phyloP scores from a whole-genome alignment of 2,329 filamentous ascomycete genomes.

The Fonsecaea monophora region DNA sequence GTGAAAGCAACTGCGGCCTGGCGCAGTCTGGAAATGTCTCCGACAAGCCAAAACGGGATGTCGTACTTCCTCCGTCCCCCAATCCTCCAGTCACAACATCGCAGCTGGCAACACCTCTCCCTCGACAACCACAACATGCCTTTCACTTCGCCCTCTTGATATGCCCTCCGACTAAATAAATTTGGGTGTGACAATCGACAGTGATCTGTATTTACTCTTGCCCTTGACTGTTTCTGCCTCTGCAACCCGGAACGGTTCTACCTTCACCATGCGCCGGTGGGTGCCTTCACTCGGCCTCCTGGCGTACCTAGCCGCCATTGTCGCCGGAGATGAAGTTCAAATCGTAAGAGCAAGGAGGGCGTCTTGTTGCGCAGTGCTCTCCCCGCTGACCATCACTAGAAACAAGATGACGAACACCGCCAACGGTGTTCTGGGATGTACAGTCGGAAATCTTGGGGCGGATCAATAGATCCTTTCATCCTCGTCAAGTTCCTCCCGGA shows the following conservation, averaged over 20 bases:
- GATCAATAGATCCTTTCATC: slow-evolving; percentile 86
- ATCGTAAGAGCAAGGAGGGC: slow-evolving; percentile 46
- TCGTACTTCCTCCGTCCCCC: not conserved
- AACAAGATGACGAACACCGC: slow-evolving; percentile 75
- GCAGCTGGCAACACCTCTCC: not conserved
- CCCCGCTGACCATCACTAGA: slow-evolving; percentile 56
- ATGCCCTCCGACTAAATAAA: not conserved
- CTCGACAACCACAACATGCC: not conserved
- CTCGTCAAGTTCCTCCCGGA: slow-evolving; percentile 72
- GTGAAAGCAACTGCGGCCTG: slow-evolving; percentile 8
- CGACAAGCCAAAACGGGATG: not conserved
- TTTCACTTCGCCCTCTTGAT: not conserved
- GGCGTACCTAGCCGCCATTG: slow-evolving; percentile 38
- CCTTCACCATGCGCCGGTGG: slow-evolving; percentile 37
- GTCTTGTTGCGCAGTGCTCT: not conserved
- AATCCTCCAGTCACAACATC: not conserved
- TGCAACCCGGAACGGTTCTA: not conserved
- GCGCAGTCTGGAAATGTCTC: slow-evolving; percentile 6
- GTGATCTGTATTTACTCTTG: not conserved
- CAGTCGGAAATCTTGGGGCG: slow-evolving; percentile 85
- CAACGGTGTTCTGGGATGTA: slow-evolving; percentile 96
- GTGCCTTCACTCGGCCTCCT: slow-evolving; percentile 38
- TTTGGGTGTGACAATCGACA: not conserved
- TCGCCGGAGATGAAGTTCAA: slow-evolving; percentile 54
- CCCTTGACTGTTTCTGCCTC: not conserved